Evolutionary conservation across 352 stramenopile species (phyloP).

Genomic region (Stramenopiles sp.): DNA sequence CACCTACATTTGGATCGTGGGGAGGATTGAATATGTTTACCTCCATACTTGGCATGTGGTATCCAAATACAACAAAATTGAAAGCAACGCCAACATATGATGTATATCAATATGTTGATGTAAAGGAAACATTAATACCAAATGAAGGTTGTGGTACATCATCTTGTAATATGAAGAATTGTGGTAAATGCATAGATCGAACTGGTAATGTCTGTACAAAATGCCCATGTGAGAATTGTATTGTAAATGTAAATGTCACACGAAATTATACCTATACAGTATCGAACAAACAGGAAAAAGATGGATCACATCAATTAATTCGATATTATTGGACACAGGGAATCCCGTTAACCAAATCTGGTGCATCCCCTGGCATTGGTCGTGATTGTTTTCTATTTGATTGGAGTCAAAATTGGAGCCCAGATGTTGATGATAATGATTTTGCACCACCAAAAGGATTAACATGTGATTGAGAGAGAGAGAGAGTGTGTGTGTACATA

Average conservation of each 20-base stretch:
- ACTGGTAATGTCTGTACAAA: neutral
- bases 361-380: neutral
- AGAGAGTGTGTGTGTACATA: too few species aligned
- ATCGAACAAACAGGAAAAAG: neutral
- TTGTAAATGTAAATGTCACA: neutral
- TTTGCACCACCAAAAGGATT: slow-evolving; percentile 1
- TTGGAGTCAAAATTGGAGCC: neutral
- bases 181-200: neutral
- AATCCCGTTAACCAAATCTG: neutral
- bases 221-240: neutral
- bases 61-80: neutral
- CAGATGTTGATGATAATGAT: neutral
- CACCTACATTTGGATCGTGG: neutral
- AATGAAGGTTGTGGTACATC: neutral
- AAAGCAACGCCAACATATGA: neutral
- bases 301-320: neutral
- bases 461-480: too few species aligned
- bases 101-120: neutral
- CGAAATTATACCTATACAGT: neutral
- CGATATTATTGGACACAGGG: neutral
- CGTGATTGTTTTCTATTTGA: neutral
- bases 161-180: neutral
- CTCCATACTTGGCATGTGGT: neutral
- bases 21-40: neutral
- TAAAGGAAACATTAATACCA: neutral